Conservation (phyloP, 1,139 yeast species). For the Debaryomyces fabryi region DNA sequence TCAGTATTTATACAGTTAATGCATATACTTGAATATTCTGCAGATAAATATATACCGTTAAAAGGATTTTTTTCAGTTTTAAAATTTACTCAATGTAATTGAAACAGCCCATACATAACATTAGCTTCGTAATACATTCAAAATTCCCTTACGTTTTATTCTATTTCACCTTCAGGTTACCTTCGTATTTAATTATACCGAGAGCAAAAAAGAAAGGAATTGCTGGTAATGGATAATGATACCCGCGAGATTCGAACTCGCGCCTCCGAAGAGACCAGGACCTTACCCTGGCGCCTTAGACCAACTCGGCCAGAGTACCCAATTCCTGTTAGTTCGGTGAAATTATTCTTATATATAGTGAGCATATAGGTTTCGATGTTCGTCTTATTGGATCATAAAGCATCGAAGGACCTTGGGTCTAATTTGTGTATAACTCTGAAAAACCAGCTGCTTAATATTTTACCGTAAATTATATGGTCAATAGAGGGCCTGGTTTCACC, state of each 20-base stretch:
- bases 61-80: neutral
- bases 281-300: constrained; percentile 55
- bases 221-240: constrained; percentile 45
- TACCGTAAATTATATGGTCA: no score
- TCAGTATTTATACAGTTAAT: neutral
- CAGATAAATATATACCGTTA: neutral
- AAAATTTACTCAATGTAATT: neutral
- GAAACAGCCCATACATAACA: no score
- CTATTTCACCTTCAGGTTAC: no score
- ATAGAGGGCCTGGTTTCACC: no score
- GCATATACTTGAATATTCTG: neutral
- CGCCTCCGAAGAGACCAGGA: constrained; percentile 62
- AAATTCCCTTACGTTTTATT: no score
- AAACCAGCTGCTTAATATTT: no score
- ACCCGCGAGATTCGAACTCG: constrained; percentile 61
- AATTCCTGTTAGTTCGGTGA: constrained; percentile 27
- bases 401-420: no score
- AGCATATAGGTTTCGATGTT: no score
- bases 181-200: no score
- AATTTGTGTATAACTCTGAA: no score
- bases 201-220: constrained; percentile 27
- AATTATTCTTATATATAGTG: neutral
- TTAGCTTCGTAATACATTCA: no score
- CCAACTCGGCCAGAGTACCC: constrained; percentile 54
- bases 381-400: no score